Percentiles rank a stretch among this genome's conserved stretches.
These are phyloP conservation scores for Pseudoneurospora amorphoporcata DNA, from an alignment of 495 filamentous ascomycete genomes.

Conservation along the genomic window DNA sequence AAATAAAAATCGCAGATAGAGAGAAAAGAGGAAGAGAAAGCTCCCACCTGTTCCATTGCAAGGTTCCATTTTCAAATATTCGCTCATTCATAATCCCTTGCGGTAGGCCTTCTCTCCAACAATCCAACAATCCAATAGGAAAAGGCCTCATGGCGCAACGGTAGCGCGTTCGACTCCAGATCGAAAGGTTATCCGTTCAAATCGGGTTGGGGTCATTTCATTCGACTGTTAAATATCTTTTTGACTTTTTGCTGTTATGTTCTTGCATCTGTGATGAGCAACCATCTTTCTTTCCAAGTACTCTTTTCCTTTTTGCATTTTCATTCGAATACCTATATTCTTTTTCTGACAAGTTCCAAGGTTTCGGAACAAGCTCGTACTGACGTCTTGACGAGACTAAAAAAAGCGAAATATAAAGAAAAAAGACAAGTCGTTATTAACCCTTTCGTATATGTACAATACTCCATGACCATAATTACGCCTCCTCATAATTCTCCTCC, in stretches of 20 bases:
- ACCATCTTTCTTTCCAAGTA: neutral
- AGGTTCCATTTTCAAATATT: fast-evolving
- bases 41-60: too few species aligned
- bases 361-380: neutral
- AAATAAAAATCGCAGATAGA: too few species aligned
- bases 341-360: neutral
- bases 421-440: neutral
- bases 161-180: conserved; percentile 38
- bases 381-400: neutral
- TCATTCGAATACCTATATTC: neutral
- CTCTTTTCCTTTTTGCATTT: neutral
- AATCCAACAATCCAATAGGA: neutral
- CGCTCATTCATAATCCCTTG: neutral
- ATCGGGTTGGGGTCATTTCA: conserved; percentile 16
- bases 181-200: conserved; percentile 37
- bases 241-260: neutral
- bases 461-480: neutral
- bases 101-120: fast-evolving
- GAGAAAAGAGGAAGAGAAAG: too few species aligned
- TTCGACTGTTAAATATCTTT: too few species aligned
- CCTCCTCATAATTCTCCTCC: neutral
- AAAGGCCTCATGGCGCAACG: conserved; percentile 24
- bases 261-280: neutral
- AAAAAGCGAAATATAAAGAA: neutral
- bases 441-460: neutral